Percentiles rank a stretch among this genome's conserved stretches.
phyloP scores from a whole-genome alignment of 345 rosid species.

The Citrus hindsii region DNA sequence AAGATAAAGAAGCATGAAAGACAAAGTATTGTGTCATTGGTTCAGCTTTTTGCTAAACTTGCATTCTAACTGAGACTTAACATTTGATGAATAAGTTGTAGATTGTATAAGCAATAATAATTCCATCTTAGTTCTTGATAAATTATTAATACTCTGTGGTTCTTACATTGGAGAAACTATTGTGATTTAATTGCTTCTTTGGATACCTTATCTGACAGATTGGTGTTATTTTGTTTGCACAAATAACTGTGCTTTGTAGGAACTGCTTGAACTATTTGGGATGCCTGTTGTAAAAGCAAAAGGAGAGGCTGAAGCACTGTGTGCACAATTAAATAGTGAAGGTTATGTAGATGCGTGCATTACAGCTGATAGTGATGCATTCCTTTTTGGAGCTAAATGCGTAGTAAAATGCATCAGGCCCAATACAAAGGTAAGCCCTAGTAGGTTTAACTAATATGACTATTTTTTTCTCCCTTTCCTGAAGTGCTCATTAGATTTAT shows the following conservation, averaged over 20 bases:
- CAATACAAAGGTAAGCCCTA: constrained; percentile 54
- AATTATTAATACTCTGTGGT: not conserved
- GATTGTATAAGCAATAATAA: not conserved
- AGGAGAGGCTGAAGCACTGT: constrained; percentile 94
- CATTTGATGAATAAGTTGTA: not conserved
- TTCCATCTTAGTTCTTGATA: not conserved
- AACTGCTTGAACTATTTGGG: constrained; percentile 74
- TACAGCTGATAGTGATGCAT: constrained; percentile 91
- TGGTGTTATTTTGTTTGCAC: not conserved
- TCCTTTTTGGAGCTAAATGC: constrained; percentile 84
- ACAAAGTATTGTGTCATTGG: not conserved
- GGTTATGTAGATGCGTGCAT: constrained; percentile 91
- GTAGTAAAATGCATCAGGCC: constrained; percentile 76
- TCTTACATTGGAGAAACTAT: not conserved
- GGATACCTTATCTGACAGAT: not conserved
- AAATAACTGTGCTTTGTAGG: constrained; percentile 35
- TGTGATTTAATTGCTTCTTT: not conserved
- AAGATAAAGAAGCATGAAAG: not conserved
- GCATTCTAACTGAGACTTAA: not conserved
- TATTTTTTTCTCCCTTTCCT: not conserved
- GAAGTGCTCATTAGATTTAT: not conserved
- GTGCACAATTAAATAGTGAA: constrained; percentile 72
- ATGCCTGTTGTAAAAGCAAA: constrained; percentile 75
- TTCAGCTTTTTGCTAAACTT: not conserved
- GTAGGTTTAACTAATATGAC: not conserved